A percentile compares a stretch with the other conserved stretches of the same genome.
phyloP scores from a whole-genome alignment of 352 stramenopile genomes.

The Halophytophthora batemanensis region DNA sequence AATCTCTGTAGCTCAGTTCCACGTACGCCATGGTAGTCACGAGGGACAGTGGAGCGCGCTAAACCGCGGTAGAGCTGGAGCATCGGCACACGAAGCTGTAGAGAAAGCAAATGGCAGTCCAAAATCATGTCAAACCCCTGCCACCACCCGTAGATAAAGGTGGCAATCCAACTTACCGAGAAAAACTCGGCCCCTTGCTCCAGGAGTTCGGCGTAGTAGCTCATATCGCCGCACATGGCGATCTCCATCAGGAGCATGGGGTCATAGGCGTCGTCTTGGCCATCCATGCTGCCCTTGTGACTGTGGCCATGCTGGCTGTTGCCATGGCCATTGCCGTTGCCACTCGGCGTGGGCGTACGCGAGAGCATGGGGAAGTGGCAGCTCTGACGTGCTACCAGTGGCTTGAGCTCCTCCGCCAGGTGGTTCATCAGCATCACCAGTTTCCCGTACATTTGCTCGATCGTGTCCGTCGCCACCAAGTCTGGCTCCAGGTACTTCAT shows the following conservation, averaged over 20 bases:
- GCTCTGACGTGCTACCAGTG: constrained; percentile 33
- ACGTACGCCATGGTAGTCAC: constrained; percentile 54
- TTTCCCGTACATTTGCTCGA: constrained; percentile 64
- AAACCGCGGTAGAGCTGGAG: constrained; percentile 66
- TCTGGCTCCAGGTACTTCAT: constrained; percentile 68
- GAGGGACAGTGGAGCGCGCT: constrained; percentile 41
- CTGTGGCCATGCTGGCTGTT: too few species aligned
- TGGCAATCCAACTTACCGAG: constrained; percentile 37
- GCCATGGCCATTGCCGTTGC: constrained; percentile 1
- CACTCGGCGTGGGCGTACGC: constrained; percentile 13
- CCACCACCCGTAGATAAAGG: neutral
- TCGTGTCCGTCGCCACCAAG: constrained; percentile 47
- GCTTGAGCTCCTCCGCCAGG: constrained; percentile 50
- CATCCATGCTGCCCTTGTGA: constrained; percentile 8
- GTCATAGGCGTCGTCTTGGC: constrained; percentile 12
- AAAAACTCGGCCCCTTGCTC: constrained; percentile 78
- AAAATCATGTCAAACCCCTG: neutral
- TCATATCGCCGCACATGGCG: constrained; percentile 52
- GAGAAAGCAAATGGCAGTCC: neutral
- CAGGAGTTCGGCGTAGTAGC: constrained; percentile 73
- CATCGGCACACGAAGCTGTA: constrained; percentile 67
- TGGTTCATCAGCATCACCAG: constrained; percentile 58
- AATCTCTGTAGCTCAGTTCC: too few species aligned
- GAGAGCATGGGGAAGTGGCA: constrained; percentile 25
- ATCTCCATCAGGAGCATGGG: constrained; percentile 32